Percentiles rank a stretch among this genome's conserved stretches.
These are phyloP conservation scores for Myrica gale DNA, from an alignment of 306 rosid species.

Conservation along the genomic window DNA sequence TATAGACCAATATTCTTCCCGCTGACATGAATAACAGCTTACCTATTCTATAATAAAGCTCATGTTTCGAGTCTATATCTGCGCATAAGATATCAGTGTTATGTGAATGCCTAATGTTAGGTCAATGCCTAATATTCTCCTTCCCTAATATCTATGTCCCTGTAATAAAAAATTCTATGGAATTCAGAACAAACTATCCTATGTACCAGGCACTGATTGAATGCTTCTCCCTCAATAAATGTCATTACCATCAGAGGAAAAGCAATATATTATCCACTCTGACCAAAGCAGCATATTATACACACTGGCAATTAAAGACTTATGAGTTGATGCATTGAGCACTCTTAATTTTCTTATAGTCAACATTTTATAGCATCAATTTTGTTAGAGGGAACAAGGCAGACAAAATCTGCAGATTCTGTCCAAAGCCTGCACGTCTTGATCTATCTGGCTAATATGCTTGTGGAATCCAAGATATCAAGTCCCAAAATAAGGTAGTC, in stretches of 20 bases:
- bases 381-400: not conserved
- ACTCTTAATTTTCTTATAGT: not conserved
- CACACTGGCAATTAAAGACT: not conserved
- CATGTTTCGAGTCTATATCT: no score
- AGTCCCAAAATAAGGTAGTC: not conserved
- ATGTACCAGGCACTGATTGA: not conserved
- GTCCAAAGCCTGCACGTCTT: not conserved
- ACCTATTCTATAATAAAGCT: no score
- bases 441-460: not conserved
- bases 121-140: no score
- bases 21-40: no score
- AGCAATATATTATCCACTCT: not conserved
- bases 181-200: not conserved
- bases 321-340: not conserved
- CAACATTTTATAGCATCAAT: slow-evolving; percentile 1
- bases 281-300: not conserved
- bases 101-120: no score
- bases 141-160: no score
- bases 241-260: not conserved
- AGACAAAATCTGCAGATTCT: not conserved
- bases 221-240: not conserved
- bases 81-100: no score
- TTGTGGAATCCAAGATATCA: not conserved
- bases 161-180: not conserved
- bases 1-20: no score